Percentiles rank a stretch among this genome's conserved stretches.
These are phyloP conservation scores for Macroventuria anomochaeta DNA, from an alignment of 2,329 filamentous ascomycete species.

Conservation along the genomic window DNA sequence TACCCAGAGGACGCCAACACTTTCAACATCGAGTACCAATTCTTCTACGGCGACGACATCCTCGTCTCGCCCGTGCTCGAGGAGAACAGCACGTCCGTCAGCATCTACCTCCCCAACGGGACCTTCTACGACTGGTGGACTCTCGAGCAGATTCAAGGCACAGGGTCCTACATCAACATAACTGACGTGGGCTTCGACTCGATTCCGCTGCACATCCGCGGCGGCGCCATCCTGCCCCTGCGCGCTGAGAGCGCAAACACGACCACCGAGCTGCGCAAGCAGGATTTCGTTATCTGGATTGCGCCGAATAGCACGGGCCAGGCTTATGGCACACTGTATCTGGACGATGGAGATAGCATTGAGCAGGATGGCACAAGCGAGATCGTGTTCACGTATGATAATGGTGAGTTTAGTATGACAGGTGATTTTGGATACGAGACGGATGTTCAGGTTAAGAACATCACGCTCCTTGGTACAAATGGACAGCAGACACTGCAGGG, in stretches of 20 bases:
- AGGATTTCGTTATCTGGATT: conserved; percentile 75
- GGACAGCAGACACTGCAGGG: conserved; percentile 59
- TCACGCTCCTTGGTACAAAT: conserved; percentile 34
- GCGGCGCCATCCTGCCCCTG: conserved; percentile 68
- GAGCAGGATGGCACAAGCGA: conserved; percentile 63
- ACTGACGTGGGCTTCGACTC: conserved; percentile 56
- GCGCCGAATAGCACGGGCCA: conserved; percentile 67
- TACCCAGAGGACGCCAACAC: conserved; percentile 66
- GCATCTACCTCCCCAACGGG: conserved; percentile 64
- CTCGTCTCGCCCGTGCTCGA: conserved; percentile 64
- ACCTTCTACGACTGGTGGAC: conserved; percentile 68
- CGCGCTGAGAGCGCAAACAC: conserved; percentile 64
- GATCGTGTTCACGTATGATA: conserved; percentile 66
- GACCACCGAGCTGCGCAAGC: conserved; percentile 67
- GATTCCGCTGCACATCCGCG: conserved; percentile 71
- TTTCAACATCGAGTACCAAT: conserved; percentile 60
- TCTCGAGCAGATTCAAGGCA: conserved; percentile 55
- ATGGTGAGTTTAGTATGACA: conserved; percentile 59
- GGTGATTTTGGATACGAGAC: conserved; percentile 62
- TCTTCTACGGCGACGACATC: conserved; percentile 64
- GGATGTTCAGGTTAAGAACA: conserved; percentile 32
- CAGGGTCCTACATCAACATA: conserved; percentile 54
- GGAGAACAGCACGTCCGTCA: conserved; percentile 59
- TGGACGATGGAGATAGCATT: conserved; percentile 77
- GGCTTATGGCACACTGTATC: conserved; percentile 72